Base-by-base conservation (phyloP, 371 early-diverging fungal genomes). In the Mucor circinelloides region DNA sequence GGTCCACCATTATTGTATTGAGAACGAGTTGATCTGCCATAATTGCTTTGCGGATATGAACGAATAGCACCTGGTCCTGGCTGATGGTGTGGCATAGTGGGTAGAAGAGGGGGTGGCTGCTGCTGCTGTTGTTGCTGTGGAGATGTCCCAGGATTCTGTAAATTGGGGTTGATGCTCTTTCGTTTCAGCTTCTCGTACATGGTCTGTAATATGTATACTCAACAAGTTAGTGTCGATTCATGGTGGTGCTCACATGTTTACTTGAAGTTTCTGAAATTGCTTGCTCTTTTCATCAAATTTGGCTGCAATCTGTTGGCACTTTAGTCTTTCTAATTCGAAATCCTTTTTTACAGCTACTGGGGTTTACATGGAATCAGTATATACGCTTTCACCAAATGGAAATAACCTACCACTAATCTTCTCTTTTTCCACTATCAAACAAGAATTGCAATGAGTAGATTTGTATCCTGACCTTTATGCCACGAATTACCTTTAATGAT, bases 211-310 rank as follows among this genome's bases (percentile, higher is more conserved):
- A 19, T 56, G 10, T 1, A 28, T 23, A 3, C 3, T 10, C 23
- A 50, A 7, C 2, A 0, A 32, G 52, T 52, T 52, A 15, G 13
- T 52, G 2, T 17, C 31, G 19, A n/a, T 32, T n/a, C 17, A 21
- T 5, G 30, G 3, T 42, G 7, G 7, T 30, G 5, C 42, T 15
- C 19, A 5, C 30, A 31, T 31, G n/a, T 30, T 21, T 68, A 80
- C 87, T 76, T 90, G 90, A 25, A 90, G 60, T 44, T 85, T 90
- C 31, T 90, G 87, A 46, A 93, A 82, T 58, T 92, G 93, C 13
- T 88, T 78, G 32, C 72, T 65, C 54, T 89, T 91, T 57, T 93
- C 91, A 17, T 87, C 87, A 30, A 86, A 60, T 56, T 88, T 84
- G 6, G 80, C 83, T 4, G 69, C 66, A 21, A 90, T 64, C 25